Evolutionary conservation across 139 green algal species (phyloP), one percentile per base, ranked within the genome.

Genomic region (Coccomyxa sp.): DNA sequence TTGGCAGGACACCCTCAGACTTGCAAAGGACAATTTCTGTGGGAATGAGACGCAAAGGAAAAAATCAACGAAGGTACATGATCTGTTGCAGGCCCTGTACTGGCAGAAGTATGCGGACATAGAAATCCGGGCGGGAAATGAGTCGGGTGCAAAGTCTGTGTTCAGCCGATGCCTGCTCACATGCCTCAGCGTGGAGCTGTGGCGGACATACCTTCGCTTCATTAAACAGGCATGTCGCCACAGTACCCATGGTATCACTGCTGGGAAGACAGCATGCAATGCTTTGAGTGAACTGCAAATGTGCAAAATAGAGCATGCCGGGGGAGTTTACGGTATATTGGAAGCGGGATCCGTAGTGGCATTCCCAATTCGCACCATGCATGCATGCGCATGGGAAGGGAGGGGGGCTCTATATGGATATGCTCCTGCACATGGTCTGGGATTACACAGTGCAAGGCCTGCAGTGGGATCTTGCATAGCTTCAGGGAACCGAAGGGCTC

Each of bases 81-180:
- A 59, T n/a, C 1, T 28, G 0, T 21, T 18, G 27, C 88, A 94
- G 91, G 88, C 88, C 21, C 45, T 82, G 17, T 90, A 93, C 59
- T 96, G 92, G 92, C 88, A 90, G 57, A 81, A 84, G 68, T 95
- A 94, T 87, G 91, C 86, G 16, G 90, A 96, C 38, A 80, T 88
- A n/a, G 85, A 92, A 58, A 90, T 95, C 63, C 76, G 77, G 28
- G 84, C 76, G 0, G 81, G 78, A 71, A 86, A 89, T 21, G 66
- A 85, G 14, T 82, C 79, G 51, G 81, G 67, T 27, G 90, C 92
- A 15, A 96, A 95, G 81, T 63, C 32, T 27, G 84, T 98, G 16
- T 98, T 98, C 82, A 90, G 90, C 67, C 90, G 93, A 76, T 97
- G 94, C 86, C 88, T 98, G 59, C 90, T 98, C 32, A 79, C 79